Base-by-base conservation (phyloP, 208 protist species). In the Borovskyia barvae region DNA sequence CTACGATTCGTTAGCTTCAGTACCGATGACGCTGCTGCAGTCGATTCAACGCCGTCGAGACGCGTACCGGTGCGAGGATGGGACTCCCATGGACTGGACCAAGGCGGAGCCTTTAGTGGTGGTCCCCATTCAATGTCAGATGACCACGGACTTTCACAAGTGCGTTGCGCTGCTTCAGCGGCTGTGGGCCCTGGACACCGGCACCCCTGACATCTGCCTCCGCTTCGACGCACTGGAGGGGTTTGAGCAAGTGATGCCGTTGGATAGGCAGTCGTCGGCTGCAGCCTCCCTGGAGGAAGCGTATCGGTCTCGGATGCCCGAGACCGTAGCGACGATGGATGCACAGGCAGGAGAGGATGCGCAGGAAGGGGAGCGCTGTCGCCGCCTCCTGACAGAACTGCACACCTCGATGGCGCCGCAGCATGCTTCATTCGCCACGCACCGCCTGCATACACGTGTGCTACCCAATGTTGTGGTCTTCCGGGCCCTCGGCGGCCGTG, bases 111-210 rank as follows among this genome's bases (percentile, higher is more conserved):
- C 45, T 29, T 53, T 74, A 11, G 51, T 81, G 19, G 48, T 76
- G 37, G 24, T 93, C 20, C 79, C 74, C 36, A 56, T 90, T 4
- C 33, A 48, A 14, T 93, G 87, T 58, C 87, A 93, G 45, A 70
- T 87, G 68, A 75, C 87, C n/a, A 90, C 87, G 3, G 87, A 93
- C 75, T 93, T 93, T 54, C 24, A 66, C 5, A 93, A 93, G 57
- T 64, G 72, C 20, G 43, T 93, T 0, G 41, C 49, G 11, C 68
- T 93, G 25, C 24, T 90, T 22, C 52, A 69, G 29, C 66, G 76
- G 6, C 69, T 75, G 41, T 33, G 43, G 1, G 22, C 32, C 12
- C 62, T 68, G 26, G 62, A 68, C 11, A 11, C 25, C 33, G 57
- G 54, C 55, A 52, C 46, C 30, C 32, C 46, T 26, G 54, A 45